Percentiles rank a stretch among this genome's conserved stretches.
These are phyloP conservation scores for Penicillium fimorum DNA, from an alignment of 495 filamentous ascomycete species.

Conservation along the genomic window DNA sequence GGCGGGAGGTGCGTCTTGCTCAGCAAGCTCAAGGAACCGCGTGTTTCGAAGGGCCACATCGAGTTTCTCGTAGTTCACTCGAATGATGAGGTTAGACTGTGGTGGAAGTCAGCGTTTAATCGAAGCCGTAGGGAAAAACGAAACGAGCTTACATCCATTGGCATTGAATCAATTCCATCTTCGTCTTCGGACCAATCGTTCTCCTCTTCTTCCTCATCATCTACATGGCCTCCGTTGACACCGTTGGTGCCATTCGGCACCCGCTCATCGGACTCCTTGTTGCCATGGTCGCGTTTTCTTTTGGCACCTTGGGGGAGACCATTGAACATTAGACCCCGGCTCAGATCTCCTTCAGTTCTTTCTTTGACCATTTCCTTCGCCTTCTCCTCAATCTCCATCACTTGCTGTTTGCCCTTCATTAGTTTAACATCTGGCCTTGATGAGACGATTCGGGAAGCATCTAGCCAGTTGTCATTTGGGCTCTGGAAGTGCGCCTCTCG, in stretches of 20 bases:
- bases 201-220: constrained; percentile 32
- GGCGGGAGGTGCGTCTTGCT: constrained; percentile 48
- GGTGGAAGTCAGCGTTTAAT: not conserved
- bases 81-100: constrained; percentile 63
- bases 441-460: constrained; percentile 44
- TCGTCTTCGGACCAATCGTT: constrained; percentile 46
- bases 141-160: constrained; percentile 40
- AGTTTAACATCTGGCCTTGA: constrained; percentile 39
- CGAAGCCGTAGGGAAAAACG: not conserved
- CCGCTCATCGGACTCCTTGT: constrained; percentile 19
- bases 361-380: constrained; percentile 34
- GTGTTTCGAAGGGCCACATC: constrained; percentile 76
- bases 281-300: constrained; percentile 25
- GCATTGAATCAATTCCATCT: constrained; percentile 34
- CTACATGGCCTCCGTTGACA: constrained; percentile 25
- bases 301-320: constrained; percentile 42
- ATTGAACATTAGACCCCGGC: constrained; percentile 33
- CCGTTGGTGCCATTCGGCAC: constrained; percentile 26
- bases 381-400: constrained; percentile 49
- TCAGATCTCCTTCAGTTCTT: constrained; percentile 34
- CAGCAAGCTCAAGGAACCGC: constrained; percentile 62
- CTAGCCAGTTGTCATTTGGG: constrained; percentile 47
- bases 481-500: constrained; percentile 52
- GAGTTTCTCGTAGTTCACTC: constrained; percentile 83
- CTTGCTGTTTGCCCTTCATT: constrained; percentile 58